phyloP scores from a whole-genome alignment of 2,329 filamentous ascomycete species.

The Colletotrichum lupini region DNA sequence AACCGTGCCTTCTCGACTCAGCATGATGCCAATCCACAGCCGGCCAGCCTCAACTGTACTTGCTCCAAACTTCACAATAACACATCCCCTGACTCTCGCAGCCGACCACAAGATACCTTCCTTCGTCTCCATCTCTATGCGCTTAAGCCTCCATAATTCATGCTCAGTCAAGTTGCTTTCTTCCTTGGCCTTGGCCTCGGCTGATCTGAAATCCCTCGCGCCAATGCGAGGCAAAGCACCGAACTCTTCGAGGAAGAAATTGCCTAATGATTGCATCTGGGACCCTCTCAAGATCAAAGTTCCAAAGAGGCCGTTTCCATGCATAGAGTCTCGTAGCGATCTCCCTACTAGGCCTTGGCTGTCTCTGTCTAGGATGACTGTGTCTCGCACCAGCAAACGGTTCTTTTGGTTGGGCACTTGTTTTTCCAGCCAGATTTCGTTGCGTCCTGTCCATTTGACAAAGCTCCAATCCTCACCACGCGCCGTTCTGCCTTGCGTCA shows the following conservation, averaged over 20 bases:
- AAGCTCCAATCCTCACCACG: slow-evolving; percentile 92
- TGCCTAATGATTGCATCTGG: slow-evolving; percentile 71
- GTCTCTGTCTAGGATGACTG: slow-evolving; percentile 76
- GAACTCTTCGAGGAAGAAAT: slow-evolving; percentile 86
- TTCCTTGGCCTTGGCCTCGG: slow-evolving; percentile 57
- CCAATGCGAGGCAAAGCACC: slow-evolving; percentile 83
- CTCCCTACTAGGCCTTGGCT: slow-evolving; percentile 50
- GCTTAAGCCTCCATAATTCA: slow-evolving; percentile 64
- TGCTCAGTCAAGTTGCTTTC: slow-evolving; percentile 50
- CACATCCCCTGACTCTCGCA: slow-evolving; percentile 82
- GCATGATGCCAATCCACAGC: slow-evolving; percentile 81
- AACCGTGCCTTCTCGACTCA: slow-evolving; percentile 80
- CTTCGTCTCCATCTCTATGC: slow-evolving; percentile 68
- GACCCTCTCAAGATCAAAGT: slow-evolving; percentile 86
- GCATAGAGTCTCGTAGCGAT: slow-evolving; percentile 72
- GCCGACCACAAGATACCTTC: slow-evolving; percentile 83
- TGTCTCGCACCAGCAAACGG: slow-evolving; percentile 85
- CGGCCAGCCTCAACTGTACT: slow-evolving; percentile 83
- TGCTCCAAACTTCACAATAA: slow-evolving; percentile 92
- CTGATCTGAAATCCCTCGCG: slow-evolving; percentile 77
- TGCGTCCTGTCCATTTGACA: slow-evolving; percentile 80
- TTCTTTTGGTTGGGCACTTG: slow-evolving; percentile 47
- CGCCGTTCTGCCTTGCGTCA: slow-evolving; percentile 86
- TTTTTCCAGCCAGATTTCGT: slow-evolving; percentile 79
- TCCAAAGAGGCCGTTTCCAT: slow-evolving; percentile 80